Evolutionary conservation across 345 rosid species (phyloP), one percentile per base, ranked within the genome.

Genomic region (Lepidium sativum): DNA sequence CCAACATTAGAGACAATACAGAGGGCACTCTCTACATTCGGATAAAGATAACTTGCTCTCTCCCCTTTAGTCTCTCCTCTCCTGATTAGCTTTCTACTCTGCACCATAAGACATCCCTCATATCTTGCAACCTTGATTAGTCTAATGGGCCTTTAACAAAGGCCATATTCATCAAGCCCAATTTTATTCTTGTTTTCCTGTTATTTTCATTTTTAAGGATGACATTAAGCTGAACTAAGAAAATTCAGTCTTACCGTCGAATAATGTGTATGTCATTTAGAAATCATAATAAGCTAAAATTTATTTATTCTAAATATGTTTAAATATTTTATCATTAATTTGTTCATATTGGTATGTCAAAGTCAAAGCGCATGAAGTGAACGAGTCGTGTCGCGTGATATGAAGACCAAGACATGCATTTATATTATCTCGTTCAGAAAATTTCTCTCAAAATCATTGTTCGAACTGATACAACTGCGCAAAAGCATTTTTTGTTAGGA

Each of bases 341-440:
- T 13, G 27, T 54, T 54, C 45, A 54, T 34, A 54, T 43, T 21
- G 52, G 42, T 32, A 12, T 54, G 44, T 58, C 65, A 68, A 48
- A 35, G 57, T 68, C 57, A 14, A 25, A 8, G 50, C 48, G 32
- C 41, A 35, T 67, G 45, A 47, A 31, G 29, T 23, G 40, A 37
- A 55, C 14, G 55, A 37, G 56, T 13, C 44, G 21, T 6, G 47
- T 20, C 38, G 32, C 56, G 39, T 56, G 40, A 43, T 33, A 14
- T 11, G 9, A 29, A 14, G 18, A 51, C 4, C 31, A 56, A 44
- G 44, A 9, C 21, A 27, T 55, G 47, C 54, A 21, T 21, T 56
- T 25, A 44, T 34, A 15, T 55, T 16, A 33, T 27, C 18, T 66
- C 37, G 27, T 15, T 15, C 11, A 15, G 10, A 44, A 23, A 60